Percentiles rank a stretch among this genome's conserved stretches.
phyloP scores from a whole-genome alignment of 805 yeast genomes.

The Lipomyces mesembrius region DNA sequence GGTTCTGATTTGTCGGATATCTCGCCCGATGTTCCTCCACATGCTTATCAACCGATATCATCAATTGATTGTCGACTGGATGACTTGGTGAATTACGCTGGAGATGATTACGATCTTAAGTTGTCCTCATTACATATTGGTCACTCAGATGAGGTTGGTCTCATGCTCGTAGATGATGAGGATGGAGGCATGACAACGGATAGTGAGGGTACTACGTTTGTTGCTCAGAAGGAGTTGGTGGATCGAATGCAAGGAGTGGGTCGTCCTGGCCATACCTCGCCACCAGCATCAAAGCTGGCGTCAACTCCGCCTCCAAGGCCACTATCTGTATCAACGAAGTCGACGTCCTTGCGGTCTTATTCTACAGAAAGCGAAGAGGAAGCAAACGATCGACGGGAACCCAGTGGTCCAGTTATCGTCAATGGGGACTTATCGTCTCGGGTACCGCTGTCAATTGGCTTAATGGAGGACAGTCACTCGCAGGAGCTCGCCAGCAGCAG shows the following conservation, averaged over 20 bases:
- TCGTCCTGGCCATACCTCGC: neutral
- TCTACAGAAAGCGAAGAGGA: conserved; percentile 3
- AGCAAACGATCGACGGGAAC: neutral
- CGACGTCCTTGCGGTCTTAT: neutral
- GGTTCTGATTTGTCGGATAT: conserved; percentile 33
- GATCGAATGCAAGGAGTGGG: conserved; percentile 8
- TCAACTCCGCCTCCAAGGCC: neutral
- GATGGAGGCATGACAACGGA: conserved; percentile 3
- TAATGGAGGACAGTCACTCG: neutral
- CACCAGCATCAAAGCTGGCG: neutral
- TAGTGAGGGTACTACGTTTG: conserved; percentile 17
- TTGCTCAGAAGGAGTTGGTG: conserved; percentile 19
- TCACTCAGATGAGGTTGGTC: conserved; percentile 2
- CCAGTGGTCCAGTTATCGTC: conserved; percentile 15
- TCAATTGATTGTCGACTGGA: conserved; percentile 30
- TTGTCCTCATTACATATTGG: conserved; percentile 7
- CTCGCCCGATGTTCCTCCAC: conserved; percentile 31
- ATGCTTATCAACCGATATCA: conserved; percentile 20
- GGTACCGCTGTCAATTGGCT: neutral
- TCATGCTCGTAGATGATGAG: conserved; percentile 4
- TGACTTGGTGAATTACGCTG: neutral
- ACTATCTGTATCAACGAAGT: neutral
- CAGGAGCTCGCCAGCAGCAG: neutral
- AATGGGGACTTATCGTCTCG: conserved; percentile 21
- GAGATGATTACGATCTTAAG: neutral